Conservation (phyloP, 2,329 filamentous ascomycete genomes). For the Aspergillus brasiliensis region DNA sequence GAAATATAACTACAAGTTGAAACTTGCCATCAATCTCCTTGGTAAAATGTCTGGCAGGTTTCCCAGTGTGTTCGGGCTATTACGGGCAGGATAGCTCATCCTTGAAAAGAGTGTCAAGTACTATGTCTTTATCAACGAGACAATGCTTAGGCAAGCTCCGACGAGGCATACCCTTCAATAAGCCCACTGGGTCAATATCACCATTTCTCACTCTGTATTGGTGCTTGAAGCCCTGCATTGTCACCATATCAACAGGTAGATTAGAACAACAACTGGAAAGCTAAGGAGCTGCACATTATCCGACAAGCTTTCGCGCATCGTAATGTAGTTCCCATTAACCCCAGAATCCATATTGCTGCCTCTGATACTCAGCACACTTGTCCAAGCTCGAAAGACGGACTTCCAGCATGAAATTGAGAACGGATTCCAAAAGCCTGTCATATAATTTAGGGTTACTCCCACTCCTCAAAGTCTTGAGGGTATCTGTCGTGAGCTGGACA, state of each 20-base stretch:
- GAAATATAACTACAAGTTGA: background rate
- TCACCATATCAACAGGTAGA: background rate
- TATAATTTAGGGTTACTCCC: background rate
- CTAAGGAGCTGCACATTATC: background rate
- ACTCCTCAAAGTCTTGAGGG: background rate
- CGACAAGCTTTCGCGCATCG: background rate
- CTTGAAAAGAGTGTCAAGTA: background rate
- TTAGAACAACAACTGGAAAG: background rate
- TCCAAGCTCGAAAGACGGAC: background rate
- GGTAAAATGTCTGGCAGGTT: background rate
- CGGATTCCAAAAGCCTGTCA: background rate
- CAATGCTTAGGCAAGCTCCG: background rate
- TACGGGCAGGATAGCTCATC: background rate
- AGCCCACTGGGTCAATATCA: background rate
- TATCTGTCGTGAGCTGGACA: background rate
- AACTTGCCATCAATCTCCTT: background rate
- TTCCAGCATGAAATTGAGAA: background rate
- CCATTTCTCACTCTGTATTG: background rate
- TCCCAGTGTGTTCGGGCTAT: background rate
- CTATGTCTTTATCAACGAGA: background rate
- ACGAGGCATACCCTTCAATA: background rate
- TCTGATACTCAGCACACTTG: background rate
- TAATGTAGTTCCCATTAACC: background rate
- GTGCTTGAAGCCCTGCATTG: background rate
- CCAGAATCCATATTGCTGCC: background rate